Conservation (phyloP, 495 filamentous ascomycete genomes). For the Elasticomyces elasticus region DNA sequence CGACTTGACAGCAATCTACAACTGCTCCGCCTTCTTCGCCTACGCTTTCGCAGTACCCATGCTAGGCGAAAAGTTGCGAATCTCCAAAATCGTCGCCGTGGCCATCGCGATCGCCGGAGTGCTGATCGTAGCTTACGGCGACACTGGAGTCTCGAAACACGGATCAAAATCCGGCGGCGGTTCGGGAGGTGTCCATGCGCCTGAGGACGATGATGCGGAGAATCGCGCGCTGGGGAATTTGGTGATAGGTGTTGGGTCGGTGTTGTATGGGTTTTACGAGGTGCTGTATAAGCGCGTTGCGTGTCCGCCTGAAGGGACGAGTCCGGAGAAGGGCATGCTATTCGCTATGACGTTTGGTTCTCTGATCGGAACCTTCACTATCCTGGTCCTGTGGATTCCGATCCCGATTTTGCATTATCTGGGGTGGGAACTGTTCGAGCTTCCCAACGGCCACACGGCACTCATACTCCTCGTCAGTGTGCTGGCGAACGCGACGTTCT, state of each 20-base stretch:
- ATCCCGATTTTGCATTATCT: slow-evolving; percentile 69
- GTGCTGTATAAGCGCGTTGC: slow-evolving; percentile 88
- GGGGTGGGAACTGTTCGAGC: slow-evolving; percentile 70
- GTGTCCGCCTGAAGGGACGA: slow-evolving; percentile 83
- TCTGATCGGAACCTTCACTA: slow-evolving; percentile 72
- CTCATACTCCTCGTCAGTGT: slow-evolving; percentile 73
- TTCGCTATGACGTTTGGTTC: slow-evolving; percentile 89
- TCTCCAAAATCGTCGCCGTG: slow-evolving; percentile 76
- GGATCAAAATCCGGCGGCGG: slow-evolving; percentile 43
- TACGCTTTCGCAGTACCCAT: slow-evolving; percentile 90
- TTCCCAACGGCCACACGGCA: slow-evolving; percentile 65
- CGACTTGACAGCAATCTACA: slow-evolving; percentile 96
- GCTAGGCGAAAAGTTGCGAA: slow-evolving; percentile 67
- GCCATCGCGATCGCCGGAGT: slow-evolving; percentile 79
- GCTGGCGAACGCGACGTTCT: slow-evolving; percentile 77
- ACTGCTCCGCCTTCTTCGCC: slow-evolving; percentile 96
- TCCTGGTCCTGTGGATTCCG: slow-evolving; percentile 84
- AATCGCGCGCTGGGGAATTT: slow-evolving; percentile 71
- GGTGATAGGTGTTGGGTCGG: slow-evolving; percentile 84
- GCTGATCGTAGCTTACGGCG: slow-evolving; percentile 85
- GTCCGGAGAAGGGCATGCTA: slow-evolving; percentile 70
- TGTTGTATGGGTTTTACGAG: slow-evolving; percentile 94
- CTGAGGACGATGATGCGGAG: slow-evolving; percentile 40
- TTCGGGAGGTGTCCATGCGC: slow-evolving; percentile 33
- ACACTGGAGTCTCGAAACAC: slow-evolving; percentile 39